Evolutionary conservation across 2,329 filamentous ascomycete species (phyloP), one percentile per base, ranked within the genome.

Genomic region (Oidium heveae): DNA sequence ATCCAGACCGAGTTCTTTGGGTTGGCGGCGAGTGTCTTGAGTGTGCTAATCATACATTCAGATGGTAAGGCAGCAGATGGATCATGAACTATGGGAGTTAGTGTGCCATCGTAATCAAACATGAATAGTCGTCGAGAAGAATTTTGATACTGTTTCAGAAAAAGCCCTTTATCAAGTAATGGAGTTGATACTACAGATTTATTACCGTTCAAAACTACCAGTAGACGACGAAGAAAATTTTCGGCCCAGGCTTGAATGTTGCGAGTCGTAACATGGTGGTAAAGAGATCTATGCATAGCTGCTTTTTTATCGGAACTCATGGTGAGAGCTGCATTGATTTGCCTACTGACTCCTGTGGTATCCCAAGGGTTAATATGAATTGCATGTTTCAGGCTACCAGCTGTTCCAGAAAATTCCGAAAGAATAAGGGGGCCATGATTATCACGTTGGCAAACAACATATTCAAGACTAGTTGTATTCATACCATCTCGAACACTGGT

Each of bases 321-420:
- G 28, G 76, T 82, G 56, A 96, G 73, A 4, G 87, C 89, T 54
- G 79, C 70, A 63, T 94, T 77, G 65, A 96, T 88, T 59, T 86
- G 80, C 54, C 82, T 77, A 4, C 88, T 88, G 15, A 94, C 88
- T 37, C 84, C 85, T 28, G 75, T 79, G 55, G 89, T 74, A 65
- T 95, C 87, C 86, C 88, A 96, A 1, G 89, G 89, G 68, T 96
- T 96, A 71, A 96, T 94, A 67, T 94, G 86, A 58, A 94, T 87
- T 34, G 89, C 89, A 63, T 84, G 83, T 58, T 77, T 77, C 39
- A 96, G 74, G 55, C 82, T 91, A 54, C 85, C 85, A 34, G 89
- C 87, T 0, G 89, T 95, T 56, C 89, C 89, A 58, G 88, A 95
- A 67, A 96, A 96, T 67, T 96, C 89, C 15, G 91, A 96, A 24